Evolutionary conservation across 148 eudicot genomes (phyloP).

Genomic region (Vaccinium myrtillus): DNA sequence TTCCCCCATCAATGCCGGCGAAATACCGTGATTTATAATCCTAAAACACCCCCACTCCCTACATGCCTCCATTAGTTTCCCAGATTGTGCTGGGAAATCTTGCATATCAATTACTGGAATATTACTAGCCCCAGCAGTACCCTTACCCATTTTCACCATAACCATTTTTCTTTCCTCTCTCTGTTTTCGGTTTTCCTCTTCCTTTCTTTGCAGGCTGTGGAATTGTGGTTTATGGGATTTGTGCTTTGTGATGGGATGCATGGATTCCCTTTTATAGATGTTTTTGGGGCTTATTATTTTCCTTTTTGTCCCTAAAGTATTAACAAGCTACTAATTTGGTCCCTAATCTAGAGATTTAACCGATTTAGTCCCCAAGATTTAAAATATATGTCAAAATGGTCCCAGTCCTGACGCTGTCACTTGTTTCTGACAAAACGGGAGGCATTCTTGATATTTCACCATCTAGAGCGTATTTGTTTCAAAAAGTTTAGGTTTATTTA

Average conservation of each 20-base stretch:
- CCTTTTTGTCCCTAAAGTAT: too few species aligned
- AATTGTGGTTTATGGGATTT: not conserved
- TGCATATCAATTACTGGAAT: conserved; percentile 14
- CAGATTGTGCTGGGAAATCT: not conserved
- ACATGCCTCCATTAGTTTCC: conserved; percentile 23
- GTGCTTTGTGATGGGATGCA: not conserved
- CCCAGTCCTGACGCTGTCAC: too few species aligned
- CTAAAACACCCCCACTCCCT: conserved; percentile 33
- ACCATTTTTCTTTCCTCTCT: not conserved
- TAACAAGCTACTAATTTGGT: too few species aligned
- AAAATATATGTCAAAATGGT: too few species aligned
- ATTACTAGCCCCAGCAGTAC: not conserved
- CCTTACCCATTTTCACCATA: not conserved
- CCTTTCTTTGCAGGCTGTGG: not conserved
- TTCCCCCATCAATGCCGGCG: conserved; percentile 15
- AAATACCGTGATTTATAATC: conserved; percentile 23
- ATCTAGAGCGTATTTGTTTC: too few species aligned
- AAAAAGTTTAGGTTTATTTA: too few species aligned
- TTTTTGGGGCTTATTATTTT: too few species aligned
- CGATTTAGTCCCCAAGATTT: too few species aligned
- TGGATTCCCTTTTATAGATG: not conserved
- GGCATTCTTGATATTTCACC: too few species aligned
- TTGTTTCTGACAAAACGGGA: too few species aligned
- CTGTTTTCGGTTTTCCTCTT: not conserved
- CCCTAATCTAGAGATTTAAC: too few species aligned